Evolutionary conservation across 805 yeast species (phyloP), one percentile per base, ranked within the genome.

Genomic region (Cyberlindnera maritima): DNA sequence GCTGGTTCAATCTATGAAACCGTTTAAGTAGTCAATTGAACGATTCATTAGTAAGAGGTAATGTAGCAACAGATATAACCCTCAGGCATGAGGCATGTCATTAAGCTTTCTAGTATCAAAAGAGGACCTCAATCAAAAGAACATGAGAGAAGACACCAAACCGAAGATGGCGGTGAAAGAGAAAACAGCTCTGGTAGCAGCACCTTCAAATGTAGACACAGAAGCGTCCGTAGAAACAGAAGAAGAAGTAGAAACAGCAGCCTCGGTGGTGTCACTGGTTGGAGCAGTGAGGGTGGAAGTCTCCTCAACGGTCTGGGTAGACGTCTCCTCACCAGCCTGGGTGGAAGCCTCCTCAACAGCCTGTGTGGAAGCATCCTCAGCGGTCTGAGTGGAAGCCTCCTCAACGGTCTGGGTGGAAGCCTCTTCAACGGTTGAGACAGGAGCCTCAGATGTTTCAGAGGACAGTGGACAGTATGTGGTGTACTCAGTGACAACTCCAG

Each of bases 401-500:
- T 34, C 25, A 17, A 23, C 19, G 14, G 28, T 23, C 29, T 23
- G 19, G 9, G 29, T 23, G 5, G 37, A 34, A 4, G 21, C 11
- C 14, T 34, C 37, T 18, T 34, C 37, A 34, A 5, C 3, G 23
- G 37, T 8, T n/a, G 10, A 8, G 15, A 18, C 10, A 15, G 19
- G 5, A 13, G 14, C 32, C n/a, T n/a, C n/a, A 23, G 44, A 35
- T 3, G 49, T 7, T n/a, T 31, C 33, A 25, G 44, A 36, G 12
- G 49, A 38, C 31, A 52, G 25, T 46, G 57, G 57, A 19, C 55
- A 50, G 44, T 48, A 53, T 11, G 57, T 53, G 41, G 57, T 53
- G 46, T 53, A 53, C 25, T 20, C 59, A 13, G 75, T 75, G 35
- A 44, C 64, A 2, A 48, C 46, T 13, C 72, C 67, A 18, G 37